Evolutionary conservation across 805 yeast genomes (phyloP).

Genomic region (Kodamaea kaohsiungensis): DNA sequence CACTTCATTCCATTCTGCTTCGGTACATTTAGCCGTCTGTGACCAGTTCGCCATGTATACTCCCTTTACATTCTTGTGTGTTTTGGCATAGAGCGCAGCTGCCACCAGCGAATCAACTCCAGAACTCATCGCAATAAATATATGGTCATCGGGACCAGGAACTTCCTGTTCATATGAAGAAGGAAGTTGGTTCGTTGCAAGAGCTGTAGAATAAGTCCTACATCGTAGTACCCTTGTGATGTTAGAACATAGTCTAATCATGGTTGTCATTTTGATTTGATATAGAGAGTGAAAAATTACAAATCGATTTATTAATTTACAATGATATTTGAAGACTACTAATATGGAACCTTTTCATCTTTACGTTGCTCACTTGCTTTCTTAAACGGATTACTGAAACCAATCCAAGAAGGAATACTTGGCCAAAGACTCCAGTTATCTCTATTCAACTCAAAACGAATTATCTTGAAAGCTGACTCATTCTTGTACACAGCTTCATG

Average conservation of each 20-base stretch:
- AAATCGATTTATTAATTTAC: too few relatives aligned
- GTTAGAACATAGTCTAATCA: neutral
- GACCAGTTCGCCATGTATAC: conserved; percentile 95
- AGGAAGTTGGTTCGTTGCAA: conserved; percentile 4
- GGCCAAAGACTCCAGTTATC: neutral
- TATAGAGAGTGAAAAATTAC: neutral
- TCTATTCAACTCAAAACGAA: neutral
- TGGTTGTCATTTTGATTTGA: neutral
- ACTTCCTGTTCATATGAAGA: conserved; percentile 34
- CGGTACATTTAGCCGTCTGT: conserved; percentile 67
- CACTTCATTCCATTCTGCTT: conserved; percentile 87
- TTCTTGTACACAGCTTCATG: conserved; percentile 66
- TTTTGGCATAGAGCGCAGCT: conserved; percentile 65
- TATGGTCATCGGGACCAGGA: conserved; percentile 57
- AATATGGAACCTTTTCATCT: too few relatives aligned
- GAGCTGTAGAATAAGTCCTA: neutral
- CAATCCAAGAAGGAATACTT: neutral
- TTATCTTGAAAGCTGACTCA: conserved; percentile 33
- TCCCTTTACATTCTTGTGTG: conserved; percentile 66
- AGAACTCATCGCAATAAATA: conserved; percentile 90
- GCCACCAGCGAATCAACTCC: conserved; percentile 95
- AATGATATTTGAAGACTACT: too few relatives aligned
- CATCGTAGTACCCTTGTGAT: neutral
- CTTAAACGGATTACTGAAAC: neutral
- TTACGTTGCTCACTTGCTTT: neutral